These are phyloP conservation scores for Phoma sp. DNA, from an alignment of 2,329 filamentous ascomycete genomes.

Conservation along the genomic window DNA sequence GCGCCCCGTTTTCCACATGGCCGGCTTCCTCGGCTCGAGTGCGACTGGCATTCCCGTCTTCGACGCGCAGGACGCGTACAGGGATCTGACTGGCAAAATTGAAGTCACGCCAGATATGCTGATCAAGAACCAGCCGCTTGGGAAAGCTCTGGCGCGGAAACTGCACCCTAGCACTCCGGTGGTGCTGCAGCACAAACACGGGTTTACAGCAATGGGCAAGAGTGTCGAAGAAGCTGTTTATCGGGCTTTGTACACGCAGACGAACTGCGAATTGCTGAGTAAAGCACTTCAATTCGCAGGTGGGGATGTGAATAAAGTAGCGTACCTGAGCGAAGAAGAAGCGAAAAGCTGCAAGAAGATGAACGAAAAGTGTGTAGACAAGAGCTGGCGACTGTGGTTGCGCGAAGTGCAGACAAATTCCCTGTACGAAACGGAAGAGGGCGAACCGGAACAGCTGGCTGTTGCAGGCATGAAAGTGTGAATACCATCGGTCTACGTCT, in stretches of 20 bases:
- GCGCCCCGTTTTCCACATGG: constrained; percentile 49
- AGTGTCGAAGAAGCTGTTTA: constrained; percentile 52
- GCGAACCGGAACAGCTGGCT: constrained; percentile 30
- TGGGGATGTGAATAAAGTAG: constrained; percentile 33
- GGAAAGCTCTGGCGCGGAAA: constrained; percentile 29
- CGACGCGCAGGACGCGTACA: constrained; percentile 23
- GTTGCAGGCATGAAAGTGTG: constrained; percentile 35
- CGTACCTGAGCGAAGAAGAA: constrained; percentile 45
- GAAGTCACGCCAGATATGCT: constrained; percentile 33
- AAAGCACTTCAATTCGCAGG: constrained; percentile 39
- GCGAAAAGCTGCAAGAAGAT: constrained; percentile 45
- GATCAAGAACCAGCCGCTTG: constrained; percentile 31
- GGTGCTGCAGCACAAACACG: constrained; percentile 52
- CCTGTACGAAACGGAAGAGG: constrained; percentile 48
- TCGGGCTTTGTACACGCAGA: constrained; percentile 50
- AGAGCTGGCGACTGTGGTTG: constrained; percentile 52
- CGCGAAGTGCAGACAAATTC: constrained; percentile 45
- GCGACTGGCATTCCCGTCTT: constrained; percentile 19
- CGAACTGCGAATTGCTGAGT: constrained; percentile 43
- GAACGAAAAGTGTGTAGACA: constrained; percentile 40
- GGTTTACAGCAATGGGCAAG: constrained; percentile 49
- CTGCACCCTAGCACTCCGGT: constrained; percentile 27
- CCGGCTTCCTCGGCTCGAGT: constrained; percentile 44
- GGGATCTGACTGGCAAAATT: constrained; percentile 32
- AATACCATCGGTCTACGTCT: background rate